These are phyloP conservation scores for Furcasterigmium furcatum DNA, from an alignment of 2,329 filamentous ascomycete species.

Conservation along the genomic window DNA sequence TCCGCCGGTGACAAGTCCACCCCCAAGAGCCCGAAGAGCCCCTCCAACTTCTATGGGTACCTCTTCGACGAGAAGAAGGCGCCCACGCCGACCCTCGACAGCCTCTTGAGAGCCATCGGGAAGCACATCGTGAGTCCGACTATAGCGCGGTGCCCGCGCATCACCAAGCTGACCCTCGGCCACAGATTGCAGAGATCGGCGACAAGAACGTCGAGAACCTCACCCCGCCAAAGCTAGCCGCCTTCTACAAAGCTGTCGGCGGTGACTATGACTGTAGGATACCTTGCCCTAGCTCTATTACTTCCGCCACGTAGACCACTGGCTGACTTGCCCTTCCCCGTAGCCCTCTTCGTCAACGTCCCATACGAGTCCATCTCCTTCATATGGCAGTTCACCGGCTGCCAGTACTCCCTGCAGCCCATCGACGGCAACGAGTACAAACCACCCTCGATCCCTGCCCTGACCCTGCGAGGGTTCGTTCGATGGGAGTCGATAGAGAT, in stretches of 20 bases:
- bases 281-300: background rate
- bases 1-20: constrained; percentile 4
- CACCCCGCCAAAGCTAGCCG: constrained; percentile 68
- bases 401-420: constrained; percentile 82
- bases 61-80: constrained; percentile 67
- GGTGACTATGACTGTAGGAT: constrained; percentile 67
- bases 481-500: constrained; percentile 93
- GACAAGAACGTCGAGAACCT: constrained; percentile 50
- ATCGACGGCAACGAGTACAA: constrained; percentile 64
- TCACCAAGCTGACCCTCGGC: constrained; percentile 13
- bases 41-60: constrained; percentile 50
- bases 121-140: constrained; percentile 61
- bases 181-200: constrained; percentile 54
- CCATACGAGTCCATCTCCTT: constrained; percentile 76
- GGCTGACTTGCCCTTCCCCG: constrained; percentile 7
- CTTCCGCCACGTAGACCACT: background rate
- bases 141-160: background rate
- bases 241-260: constrained; percentile 72
- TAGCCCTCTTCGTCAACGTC: constrained; percentile 74
- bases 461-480: constrained; percentile 82
- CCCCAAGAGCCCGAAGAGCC: background rate
- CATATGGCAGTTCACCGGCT: constrained; percentile 89
- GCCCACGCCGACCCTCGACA: constrained; percentile 63
- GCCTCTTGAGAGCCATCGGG: constrained; percentile 65
- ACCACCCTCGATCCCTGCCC: constrained; percentile 73